These are phyloP conservation scores for Pythium brassicae DNA, from an alignment of 352 stramenopile species.

Conservation along the genomic window DNA sequence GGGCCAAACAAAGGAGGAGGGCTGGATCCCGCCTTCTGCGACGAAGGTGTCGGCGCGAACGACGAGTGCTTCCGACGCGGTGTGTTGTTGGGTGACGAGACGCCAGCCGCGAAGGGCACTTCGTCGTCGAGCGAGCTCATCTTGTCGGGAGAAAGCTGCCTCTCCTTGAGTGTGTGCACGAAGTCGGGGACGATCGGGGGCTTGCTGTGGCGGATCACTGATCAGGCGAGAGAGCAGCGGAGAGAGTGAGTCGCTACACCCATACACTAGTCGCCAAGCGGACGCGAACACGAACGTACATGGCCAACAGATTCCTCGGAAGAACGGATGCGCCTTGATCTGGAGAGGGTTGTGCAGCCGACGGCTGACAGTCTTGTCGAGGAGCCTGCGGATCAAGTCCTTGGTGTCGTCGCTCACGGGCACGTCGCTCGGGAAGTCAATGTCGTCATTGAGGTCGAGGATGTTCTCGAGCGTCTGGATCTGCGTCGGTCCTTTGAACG, in stretches of 20 bases:
- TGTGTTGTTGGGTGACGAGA: slow-evolving; percentile 16
- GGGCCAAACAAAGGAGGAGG: too few species aligned
- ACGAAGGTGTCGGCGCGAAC: neutral
- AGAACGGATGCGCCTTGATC: slow-evolving; percentile 93
- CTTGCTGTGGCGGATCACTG: slow-evolving; percentile 45
- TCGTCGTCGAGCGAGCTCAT: slow-evolving; percentile 35
- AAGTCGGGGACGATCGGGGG: slow-evolving; percentile 34
- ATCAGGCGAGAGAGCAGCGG: neutral
- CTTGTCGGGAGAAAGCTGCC: slow-evolving; percentile 16
- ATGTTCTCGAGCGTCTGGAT: slow-evolving; percentile 50
- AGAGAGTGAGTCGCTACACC: neutral
- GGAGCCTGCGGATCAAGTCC: slow-evolving; percentile 65
- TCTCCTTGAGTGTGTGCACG: slow-evolving; percentile 32
- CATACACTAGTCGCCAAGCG: neutral
- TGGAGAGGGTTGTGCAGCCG: slow-evolving; percentile 89
- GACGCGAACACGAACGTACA: slow-evolving; percentile 24
- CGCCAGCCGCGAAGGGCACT: slow-evolving; percentile 26
- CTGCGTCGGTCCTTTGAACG: slow-evolving; percentile 41
- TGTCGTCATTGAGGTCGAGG: slow-evolving; percentile 35
- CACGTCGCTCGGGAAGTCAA: slow-evolving; percentile 58
- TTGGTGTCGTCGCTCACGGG: slow-evolving; percentile 44
- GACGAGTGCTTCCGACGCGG: slow-evolving; percentile 7
- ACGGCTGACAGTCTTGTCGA: slow-evolving; percentile 24
- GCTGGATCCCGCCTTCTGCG: neutral
- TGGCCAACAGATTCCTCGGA: slow-evolving; percentile 85